Conservation (phyloP, 495 filamentous ascomycete genomes). For the Alectoria sarmentosa region DNA sequence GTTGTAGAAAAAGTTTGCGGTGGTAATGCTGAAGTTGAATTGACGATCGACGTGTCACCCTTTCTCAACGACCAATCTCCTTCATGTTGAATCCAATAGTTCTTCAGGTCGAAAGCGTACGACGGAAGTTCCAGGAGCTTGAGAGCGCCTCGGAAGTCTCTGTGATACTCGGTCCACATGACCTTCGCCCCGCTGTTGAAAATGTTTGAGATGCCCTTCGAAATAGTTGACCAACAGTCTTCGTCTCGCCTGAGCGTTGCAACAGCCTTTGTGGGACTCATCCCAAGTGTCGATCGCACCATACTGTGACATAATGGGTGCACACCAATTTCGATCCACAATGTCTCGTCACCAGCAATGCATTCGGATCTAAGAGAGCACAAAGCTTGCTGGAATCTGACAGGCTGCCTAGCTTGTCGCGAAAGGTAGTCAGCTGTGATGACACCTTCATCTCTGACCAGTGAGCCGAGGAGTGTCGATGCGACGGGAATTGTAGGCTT, state of each 20-base stretch:
- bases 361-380: constrained; percentile 12
- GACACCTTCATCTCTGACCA: constrained; percentile 15
- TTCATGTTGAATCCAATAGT: constrained; percentile 45
- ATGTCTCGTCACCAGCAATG: constrained; percentile 13
- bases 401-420: constrained; percentile 21
- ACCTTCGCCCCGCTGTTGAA: constrained; percentile 36
- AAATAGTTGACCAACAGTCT: constrained; percentile 41
- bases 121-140: constrained; percentile 38
- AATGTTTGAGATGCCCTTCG: constrained; percentile 35
- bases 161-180: constrained; percentile 44
- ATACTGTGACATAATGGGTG: constrained; percentile 24
- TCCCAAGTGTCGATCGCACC: constrained; percentile 43
- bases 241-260: constrained; percentile 28
- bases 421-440: constrained; percentile 21
- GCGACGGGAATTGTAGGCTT: constrained; percentile 57
- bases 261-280: constrained; percentile 15
- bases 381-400: constrained; percentile 24
- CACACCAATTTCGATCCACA: constrained; percentile 27
- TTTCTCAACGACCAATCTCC: constrained; percentile 46
- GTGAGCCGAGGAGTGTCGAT: constrained; percentile 48
- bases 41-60: constrained; percentile 28
- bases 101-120: constrained; percentile 44
- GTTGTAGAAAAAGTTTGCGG: constrained; percentile 14
- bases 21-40: constrained; percentile 5
- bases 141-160: constrained; percentile 37